These are phyloP conservation scores for Posidonia australis DNA, from an alignment of 106 monocot genomes.

Conservation along the genomic window DNA sequence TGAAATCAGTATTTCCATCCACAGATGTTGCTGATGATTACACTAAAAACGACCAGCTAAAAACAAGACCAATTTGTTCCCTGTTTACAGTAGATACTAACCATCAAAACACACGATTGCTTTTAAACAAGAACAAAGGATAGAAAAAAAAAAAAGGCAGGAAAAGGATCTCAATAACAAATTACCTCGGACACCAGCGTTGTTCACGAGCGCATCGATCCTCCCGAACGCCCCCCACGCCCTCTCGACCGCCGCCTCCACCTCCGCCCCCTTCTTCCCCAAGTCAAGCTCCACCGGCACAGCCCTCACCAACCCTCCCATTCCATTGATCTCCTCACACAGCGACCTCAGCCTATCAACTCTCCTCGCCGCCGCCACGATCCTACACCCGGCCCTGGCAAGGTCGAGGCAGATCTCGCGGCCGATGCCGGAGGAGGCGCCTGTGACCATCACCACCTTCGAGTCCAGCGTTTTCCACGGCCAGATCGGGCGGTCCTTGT, in stretches of 20 bases:
- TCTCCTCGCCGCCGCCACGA: constrained; percentile 36
- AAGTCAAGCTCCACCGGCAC: constrained; percentile 22
- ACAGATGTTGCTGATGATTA: too few relatives aligned
- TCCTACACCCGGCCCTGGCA: constrained; percentile 18
- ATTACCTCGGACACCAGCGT: constrained; percentile 26
- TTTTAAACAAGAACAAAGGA: not conserved
- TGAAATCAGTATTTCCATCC: too few relatives aligned
- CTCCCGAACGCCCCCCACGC: constrained; percentile 27
- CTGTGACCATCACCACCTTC: constrained; percentile 37
- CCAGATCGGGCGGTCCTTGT: too few relatives aligned
- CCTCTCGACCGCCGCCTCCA: constrained; percentile 17
- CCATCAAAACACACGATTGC: not conserved
- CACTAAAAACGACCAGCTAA: not conserved
- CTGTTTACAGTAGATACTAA: not conserved
- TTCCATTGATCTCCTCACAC: constrained; percentile 32
- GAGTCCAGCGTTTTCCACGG: not conserved
- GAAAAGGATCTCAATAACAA: not conserved
- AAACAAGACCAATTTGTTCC: not conserved
- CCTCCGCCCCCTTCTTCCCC: constrained; percentile 1
- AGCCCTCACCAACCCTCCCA: constrained; percentile 5
- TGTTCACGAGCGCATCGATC: constrained; percentile 27
- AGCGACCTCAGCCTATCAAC: constrained; percentile 26
- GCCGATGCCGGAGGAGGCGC: constrained; percentile 35
- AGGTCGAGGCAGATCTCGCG: constrained; percentile 29
- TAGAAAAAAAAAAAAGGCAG: not conserved